Evolutionary conservation across 2,329 filamentous ascomycete species (phyloP).

Genomic region (Phoma sp.): DNA sequence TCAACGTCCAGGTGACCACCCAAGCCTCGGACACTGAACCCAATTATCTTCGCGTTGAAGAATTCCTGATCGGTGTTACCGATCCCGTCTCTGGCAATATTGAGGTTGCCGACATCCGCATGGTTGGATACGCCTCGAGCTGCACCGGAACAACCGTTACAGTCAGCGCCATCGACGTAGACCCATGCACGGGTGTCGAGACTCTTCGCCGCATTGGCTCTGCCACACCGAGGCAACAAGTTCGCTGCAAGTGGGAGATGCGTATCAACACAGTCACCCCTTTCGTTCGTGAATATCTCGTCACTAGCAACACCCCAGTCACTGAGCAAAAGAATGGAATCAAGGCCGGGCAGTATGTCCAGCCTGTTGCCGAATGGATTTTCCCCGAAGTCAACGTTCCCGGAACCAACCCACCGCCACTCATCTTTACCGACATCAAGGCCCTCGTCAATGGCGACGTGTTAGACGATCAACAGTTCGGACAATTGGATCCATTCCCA

Average conservation of each 20-base stretch:
- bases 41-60: slow-evolving; percentile 54
- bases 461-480: slow-evolving; percentile 44
- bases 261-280: slow-evolving; percentile 38
- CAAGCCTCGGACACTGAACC: slow-evolving; percentile 41
- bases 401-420: slow-evolving; percentile 44
- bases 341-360: slow-evolving; percentile 52
- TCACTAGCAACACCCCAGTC: slow-evolving; percentile 46
- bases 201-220: slow-evolving; percentile 47
- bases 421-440: slow-evolving; percentile 44
- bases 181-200: slow-evolving; percentile 53
- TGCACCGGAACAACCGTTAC: slow-evolving; percentile 42
- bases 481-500: slow-evolving; percentile 50
- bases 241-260: slow-evolving; percentile 52
- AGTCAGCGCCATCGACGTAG: slow-evolving; percentile 52
- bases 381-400: slow-evolving; percentile 53
- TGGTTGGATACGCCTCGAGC: slow-evolving; percentile 51
- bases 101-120: slow-evolving; percentile 46
- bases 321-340: slow-evolving; percentile 50
- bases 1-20: slow-evolving; percentile 52
- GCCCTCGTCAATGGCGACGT: slow-evolving; percentile 44
- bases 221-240: slow-evolving; percentile 40
- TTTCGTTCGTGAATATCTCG: slow-evolving; percentile 53
- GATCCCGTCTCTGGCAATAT: slow-evolving; percentile 44
- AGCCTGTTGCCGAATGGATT: slow-evolving; percentile 55
- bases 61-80: slow-evolving; percentile 52